Evolutionary conservation across 345 rosid genomes (phyloP), one percentile per base, ranked within the genome.

Genomic region (Kandelia obovata): DNA sequence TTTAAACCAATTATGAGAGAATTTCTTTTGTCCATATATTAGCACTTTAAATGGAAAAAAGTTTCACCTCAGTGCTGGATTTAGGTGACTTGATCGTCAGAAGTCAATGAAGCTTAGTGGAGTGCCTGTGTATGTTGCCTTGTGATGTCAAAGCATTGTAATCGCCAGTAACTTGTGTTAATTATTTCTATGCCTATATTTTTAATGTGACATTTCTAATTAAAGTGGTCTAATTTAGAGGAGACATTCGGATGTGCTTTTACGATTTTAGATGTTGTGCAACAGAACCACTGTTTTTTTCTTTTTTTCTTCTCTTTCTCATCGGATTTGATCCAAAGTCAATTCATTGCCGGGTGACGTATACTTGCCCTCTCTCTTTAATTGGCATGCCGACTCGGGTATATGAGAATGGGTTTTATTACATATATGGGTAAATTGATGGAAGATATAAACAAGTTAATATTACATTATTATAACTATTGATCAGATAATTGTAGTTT

Each of bases 1-100:
- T 59, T 62, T 47, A 35, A 61, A 64, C 53, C 47, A 53, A 71
- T 51, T 32, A 49, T 61, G 49, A 65, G 47, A 58, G 55, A 67
- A 32, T 52, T 71, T 31, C 2, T 32, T 71, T 49, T 25, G 53
- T 35, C 51, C 65, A 30, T 53, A 0, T 20, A 61, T 26, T 62
- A 70, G 62, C 68, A 64, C 77, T 69, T 59, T 30, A 71, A 77
- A 77, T 74, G 72, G 75, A 75, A 61, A 60, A 70, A 60, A 66
- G 58, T 21, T 58, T 68, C 78, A 73, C 67, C 23, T 64, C 47
- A 47, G 53, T 63, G 52, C 52, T 62, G 49, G 47, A 71, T 39
- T 70, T 63, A 53, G 59, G 56, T 78, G 21, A 25, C 26, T 21
- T 56, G 59, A 43, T 43, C 34, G 34, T 19, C 67, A 27, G 20